Evolutionary conservation across 164 flowering plant genomes (phyloP).

Genomic region (Kingdonia uniflora): DNA sequence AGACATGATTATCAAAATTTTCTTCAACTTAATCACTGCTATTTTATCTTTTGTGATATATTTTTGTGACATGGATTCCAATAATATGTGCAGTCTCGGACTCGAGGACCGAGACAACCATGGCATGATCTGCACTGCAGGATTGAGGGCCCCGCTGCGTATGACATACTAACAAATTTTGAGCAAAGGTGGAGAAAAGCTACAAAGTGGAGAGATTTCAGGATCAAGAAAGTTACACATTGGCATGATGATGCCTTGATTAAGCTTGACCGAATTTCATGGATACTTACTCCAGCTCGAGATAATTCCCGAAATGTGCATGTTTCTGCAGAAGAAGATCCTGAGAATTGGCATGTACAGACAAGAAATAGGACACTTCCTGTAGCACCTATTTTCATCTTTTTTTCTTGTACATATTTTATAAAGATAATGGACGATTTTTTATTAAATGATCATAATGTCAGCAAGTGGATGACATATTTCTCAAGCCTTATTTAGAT

Average conservation of each 20-base stretch:
- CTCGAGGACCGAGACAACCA: conserved; percentile 62
- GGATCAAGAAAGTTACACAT: conserved; percentile 36
- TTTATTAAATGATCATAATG: too few relatives aligned
- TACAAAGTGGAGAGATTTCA: conserved; percentile 51
- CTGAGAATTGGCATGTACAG: conserved; percentile 57
- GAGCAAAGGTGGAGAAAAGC: conserved; percentile 78
- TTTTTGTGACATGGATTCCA: too few relatives aligned
- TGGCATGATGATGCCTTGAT: conserved; percentile 74
- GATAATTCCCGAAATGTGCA: conserved; percentile 24
- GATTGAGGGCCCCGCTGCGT: conserved; percentile 80
- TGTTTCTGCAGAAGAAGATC: conserved; percentile 26
- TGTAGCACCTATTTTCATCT: too few relatives aligned
- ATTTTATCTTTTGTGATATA: too few relatives aligned
- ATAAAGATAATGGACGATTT: too few relatives aligned
- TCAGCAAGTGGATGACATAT: too few relatives aligned
- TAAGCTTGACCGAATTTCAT: conserved; percentile 64
- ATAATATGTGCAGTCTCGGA: conserved; percentile 10
- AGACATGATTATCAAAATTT: too few relatives aligned
- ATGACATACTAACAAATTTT: conserved; percentile 62
- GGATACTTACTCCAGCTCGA: conserved; percentile 45
- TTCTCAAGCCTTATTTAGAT: too few relatives aligned
- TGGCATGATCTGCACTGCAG: conserved; percentile 88
- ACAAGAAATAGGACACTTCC: too few relatives aligned
- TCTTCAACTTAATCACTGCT: too few relatives aligned
- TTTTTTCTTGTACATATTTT: too few relatives aligned